Evolutionary conservation across 2,329 filamentous ascomycete genomes (phyloP).

Genomic region (Xylariaceae sp.): DNA sequence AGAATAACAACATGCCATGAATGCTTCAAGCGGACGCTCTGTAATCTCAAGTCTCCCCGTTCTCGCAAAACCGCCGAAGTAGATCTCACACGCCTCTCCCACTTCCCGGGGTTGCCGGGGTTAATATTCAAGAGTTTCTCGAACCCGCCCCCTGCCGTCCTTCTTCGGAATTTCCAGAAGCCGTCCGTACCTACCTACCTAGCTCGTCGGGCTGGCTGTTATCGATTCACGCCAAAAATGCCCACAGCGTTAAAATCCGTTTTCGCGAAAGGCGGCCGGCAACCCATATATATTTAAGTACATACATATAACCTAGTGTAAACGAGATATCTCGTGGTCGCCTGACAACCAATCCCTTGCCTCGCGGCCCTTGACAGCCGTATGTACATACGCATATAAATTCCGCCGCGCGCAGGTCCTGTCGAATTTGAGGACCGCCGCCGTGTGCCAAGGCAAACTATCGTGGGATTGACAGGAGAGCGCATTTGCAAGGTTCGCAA

Average conservation of each 20-base stretch:
- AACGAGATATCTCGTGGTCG: slow-evolving; percentile 14
- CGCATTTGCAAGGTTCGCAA: slow-evolving; percentile 20
- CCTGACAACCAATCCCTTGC: slow-evolving; percentile 16
- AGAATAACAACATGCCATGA: too few species aligned
- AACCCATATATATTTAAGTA: too few species aligned
- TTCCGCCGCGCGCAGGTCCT: slow-evolving; percentile 4
- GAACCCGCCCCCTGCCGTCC: neutral
- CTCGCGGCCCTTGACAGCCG: slow-evolving; percentile 3
- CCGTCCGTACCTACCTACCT: neutral
- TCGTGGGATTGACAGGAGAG: slow-evolving; percentile 16
- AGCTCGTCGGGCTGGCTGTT: slow-evolving; percentile 2
- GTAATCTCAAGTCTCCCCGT: neutral
- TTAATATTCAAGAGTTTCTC: slow-evolving; percentile 1
- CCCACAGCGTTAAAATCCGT: neutral
- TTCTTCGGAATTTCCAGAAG: slow-evolving; percentile 5
- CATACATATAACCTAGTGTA: too few species aligned
- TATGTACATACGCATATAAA: neutral
- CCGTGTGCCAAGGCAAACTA: slow-evolving; percentile 18
- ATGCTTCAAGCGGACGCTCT: too few species aligned
- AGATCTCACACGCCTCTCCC: neutral
- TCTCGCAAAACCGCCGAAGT: neutral
- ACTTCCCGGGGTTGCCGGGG: neutral
- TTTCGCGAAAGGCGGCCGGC: slow-evolving; percentile 2
- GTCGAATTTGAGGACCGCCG: slow-evolving; percentile 8
- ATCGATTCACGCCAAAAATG: neutral